These are phyloP conservation scores for Syzygium oleosum DNA, from an alignment of 345 rosid species.

Conservation along the genomic window DNA sequence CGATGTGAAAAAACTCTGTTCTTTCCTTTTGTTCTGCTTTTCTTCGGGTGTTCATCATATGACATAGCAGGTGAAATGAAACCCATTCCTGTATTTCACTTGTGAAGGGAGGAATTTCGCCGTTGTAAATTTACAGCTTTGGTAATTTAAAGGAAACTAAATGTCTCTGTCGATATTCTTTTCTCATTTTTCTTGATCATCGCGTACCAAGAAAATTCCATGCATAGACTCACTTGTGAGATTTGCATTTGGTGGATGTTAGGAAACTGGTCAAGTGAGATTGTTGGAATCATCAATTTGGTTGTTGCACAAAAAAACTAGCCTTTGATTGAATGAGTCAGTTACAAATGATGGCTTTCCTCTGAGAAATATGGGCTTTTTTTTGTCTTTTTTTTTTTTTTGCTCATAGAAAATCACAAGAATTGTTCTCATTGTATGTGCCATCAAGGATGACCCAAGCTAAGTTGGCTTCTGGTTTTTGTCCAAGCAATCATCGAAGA, in stretches of 20 bases:
- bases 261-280: not conserved
- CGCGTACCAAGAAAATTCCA: not conserved
- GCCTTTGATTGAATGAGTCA: not conserved
- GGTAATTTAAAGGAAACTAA: not conserved
- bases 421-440: conserved; percentile 10
- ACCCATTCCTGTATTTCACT: not conserved
- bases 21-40: not conserved
- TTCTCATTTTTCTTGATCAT: not conserved
- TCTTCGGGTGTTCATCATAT: not conserved
- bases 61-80: not conserved
- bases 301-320: not conserved
- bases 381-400: not conserved
- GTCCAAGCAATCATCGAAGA: conserved; percentile 20
- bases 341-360: not conserved
- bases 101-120: not conserved
- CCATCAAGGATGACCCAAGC: conserved; percentile 15
- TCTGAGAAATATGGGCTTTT: not conserved
- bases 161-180: not conserved
- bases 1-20: not conserved
- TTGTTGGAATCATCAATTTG: not conserved
- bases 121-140: not conserved
- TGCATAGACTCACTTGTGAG: not conserved
- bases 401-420: not conserved
- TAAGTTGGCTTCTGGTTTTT: conserved; percentile 19
- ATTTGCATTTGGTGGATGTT: not conserved